phyloP scores from a whole-genome alignment of 2,329 filamentous ascomycete species.

The Cladosporium sphaerospermum region DNA sequence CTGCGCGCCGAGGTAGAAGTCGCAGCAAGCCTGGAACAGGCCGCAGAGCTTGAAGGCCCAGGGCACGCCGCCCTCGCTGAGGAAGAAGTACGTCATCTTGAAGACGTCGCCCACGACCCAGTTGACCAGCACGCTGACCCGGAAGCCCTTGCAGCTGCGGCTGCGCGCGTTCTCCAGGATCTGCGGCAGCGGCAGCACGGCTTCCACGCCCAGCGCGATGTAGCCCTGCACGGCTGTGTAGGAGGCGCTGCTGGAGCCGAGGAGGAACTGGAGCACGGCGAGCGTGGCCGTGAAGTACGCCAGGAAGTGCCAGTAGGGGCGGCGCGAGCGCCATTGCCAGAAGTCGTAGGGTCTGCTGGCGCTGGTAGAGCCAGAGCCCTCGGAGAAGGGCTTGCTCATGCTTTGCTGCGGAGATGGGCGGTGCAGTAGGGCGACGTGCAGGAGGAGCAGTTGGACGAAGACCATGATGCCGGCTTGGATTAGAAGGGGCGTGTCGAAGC shows the following conservation, averaged over 20 bases:
- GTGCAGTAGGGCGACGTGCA: conserved; percentile 56
- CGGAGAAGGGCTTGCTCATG: conserved; percentile 54
- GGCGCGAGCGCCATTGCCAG: conserved; percentile 72
- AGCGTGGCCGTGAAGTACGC: conserved; percentile 60
- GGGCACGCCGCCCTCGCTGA: conserved; percentile 63
- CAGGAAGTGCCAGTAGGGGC: conserved; percentile 76
- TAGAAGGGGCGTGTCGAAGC: conserved; percentile 53
- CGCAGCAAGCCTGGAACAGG: conserved; percentile 72
- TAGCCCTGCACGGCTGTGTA: conserved; percentile 67
- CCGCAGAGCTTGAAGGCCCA: conserved; percentile 77
- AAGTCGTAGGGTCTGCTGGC: conserved; percentile 63
- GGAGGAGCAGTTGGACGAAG: conserved; percentile 49
- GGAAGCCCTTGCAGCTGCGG: conserved; percentile 69
- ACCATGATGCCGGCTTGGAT: conserved; percentile 57
- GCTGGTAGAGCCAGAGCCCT: conserved; percentile 38
- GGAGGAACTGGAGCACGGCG: conserved; percentile 58
- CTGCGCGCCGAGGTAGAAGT: conserved; percentile 67
- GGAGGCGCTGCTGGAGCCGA: conserved; percentile 51
- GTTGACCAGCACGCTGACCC: conserved; percentile 66
- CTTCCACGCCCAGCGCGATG: conserved; percentile 71
- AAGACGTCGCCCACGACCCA: conserved; percentile 77
- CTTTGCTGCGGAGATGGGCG: conserved; percentile 38
- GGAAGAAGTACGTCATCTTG: conserved; percentile 75
- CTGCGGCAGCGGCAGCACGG: conserved; percentile 74
- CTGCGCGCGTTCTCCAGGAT: conserved; percentile 64